A percentile compares a stretch with the other conserved stretches of the same genome.
phyloP scores from a whole-genome alignment of 176 grass and related monocot genomes.

The Ananas comosus region DNA sequence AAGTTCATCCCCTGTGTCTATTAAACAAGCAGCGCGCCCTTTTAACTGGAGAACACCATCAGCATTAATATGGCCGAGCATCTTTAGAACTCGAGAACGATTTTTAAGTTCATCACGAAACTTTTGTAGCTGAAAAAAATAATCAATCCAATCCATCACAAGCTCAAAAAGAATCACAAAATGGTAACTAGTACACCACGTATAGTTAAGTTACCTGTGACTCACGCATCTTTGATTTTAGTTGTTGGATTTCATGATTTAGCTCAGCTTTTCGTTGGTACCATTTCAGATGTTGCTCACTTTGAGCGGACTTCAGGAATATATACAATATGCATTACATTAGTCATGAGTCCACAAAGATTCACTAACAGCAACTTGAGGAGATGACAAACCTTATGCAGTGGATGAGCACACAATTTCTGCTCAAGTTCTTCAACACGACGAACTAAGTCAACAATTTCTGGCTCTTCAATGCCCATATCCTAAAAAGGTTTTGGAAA shows the following conservation, averaged over 20 bases:
- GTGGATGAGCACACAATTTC: constrained; percentile 63
- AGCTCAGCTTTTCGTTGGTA: constrained; percentile 94
- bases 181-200: background rate
- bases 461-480: constrained; percentile 85
- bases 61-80: constrained; percentile 89
- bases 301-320: constrained; percentile 64
- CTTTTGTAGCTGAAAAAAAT: constrained; percentile 72
- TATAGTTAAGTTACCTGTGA: constrained; percentile 61
- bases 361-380: background rate
- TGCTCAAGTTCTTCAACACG: constrained; percentile 84
- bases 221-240: constrained; percentile 86
- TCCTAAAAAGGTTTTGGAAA: constrained; percentile 40
- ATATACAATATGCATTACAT: constrained; percentile 5
- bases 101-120: constrained; percentile 95
- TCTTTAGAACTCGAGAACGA: constrained; percentile 82
- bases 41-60: constrained; percentile 96
- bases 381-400: constrained; percentile 52
- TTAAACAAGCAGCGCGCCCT: constrained; percentile 92
- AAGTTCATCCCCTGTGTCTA: constrained; percentile 93
- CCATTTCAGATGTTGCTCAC: constrained; percentile 79
- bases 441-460: constrained; percentile 69
- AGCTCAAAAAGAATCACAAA: background rate
- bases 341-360: constrained; percentile 7
- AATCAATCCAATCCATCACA: background rate
- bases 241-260: constrained; percentile 80